These are phyloP conservation scores for Pythium volutum DNA, from an alignment of 352 stramenopile genomes.

Conservation along the genomic window DNA sequence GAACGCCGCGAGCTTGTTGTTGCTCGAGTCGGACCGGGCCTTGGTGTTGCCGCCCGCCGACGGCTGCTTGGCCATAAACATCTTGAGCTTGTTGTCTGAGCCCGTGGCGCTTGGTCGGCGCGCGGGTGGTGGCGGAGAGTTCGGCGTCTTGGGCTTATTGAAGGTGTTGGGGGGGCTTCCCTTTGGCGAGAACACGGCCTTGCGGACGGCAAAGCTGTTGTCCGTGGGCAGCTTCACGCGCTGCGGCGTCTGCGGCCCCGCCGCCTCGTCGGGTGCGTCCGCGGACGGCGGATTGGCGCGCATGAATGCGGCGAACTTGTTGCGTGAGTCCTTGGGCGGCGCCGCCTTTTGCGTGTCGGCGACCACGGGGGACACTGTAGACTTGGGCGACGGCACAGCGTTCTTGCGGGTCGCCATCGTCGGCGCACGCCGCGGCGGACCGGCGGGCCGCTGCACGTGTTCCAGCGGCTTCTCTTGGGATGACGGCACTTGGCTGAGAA, in stretches of 20 bases:
- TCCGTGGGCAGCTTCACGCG: constrained; percentile 22
- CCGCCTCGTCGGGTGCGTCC: constrained; percentile 18
- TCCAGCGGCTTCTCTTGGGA: constrained; percentile 53
- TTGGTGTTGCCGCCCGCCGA: constrained; percentile 35
- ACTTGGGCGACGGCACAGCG: neutral
- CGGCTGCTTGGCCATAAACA: constrained; percentile 78
- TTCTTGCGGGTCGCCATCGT: constrained; percentile 35
- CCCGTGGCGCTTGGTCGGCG: constrained; percentile 27
- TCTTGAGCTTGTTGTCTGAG: constrained; percentile 66
- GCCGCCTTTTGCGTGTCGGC: neutral
- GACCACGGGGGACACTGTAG: neutral
- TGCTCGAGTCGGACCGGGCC: constrained; percentile 44
- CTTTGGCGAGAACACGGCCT: constrained; percentile 59
- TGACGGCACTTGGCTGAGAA: constrained; percentile 71
- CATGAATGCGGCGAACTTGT: constrained; percentile 85
- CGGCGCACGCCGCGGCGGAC: constrained; percentile 47
- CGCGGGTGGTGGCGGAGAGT: constrained; percentile 18
- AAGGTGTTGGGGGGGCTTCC: neutral
- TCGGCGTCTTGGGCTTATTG: constrained; percentile 18
- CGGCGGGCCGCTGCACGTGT: constrained; percentile 52
- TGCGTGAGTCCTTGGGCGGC: constrained; percentile 39
- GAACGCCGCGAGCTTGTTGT: constrained; percentile 81
- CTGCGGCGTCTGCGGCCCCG: constrained; percentile 8
- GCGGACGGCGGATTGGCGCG: constrained; percentile 53
- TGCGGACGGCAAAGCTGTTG: constrained; percentile 55